A percentile compares a stretch with the other conserved stretches of the same genome.
Evolutionary conservation across 23 red algal genomes (phyloP).

Genomic region (Pyropia yezoensis): DNA sequence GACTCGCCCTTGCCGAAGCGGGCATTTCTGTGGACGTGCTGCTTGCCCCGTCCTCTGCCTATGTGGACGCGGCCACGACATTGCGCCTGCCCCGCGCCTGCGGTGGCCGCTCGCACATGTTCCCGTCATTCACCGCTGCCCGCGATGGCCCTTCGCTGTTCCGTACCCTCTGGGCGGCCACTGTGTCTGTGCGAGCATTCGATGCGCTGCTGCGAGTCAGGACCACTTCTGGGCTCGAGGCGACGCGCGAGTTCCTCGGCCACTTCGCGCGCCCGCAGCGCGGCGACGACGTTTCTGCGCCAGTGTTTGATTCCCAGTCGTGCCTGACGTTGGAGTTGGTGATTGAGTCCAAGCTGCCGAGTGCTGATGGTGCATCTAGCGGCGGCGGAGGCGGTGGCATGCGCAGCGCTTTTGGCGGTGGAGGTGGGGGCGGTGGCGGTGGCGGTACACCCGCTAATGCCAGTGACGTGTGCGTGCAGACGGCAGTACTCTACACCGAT

Average conservation of each 20-base stretch:
- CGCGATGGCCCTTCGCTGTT: constrained; percentile 52
- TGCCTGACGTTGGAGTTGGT: constrained; percentile 54
- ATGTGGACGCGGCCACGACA: constrained; percentile 82
- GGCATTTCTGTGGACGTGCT: constrained; percentile 80
- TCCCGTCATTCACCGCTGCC: constrained; percentile 45
- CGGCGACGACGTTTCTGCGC: constrained; percentile 64
- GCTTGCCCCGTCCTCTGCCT: constrained; percentile 55
- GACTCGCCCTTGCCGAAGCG: constrained; percentile 68
- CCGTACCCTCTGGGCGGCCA: constrained; percentile 44
- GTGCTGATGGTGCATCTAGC: constrained; percentile 9
- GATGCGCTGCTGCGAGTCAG: constrained; percentile 76
- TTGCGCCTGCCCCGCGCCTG: constrained; percentile 51
- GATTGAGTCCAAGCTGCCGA: constrained; percentile 34
- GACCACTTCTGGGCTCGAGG: constrained; percentile 63
- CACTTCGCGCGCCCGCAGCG: constrained; percentile 66
- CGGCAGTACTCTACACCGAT: constrained; percentile 76
- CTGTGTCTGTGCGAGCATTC: constrained; percentile 65
- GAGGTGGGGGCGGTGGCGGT: neutral
- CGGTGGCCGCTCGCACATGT: constrained; percentile 70
- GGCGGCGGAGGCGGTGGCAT: neutral
- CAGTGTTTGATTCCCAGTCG: constrained; percentile 67
- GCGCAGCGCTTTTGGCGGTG: constrained; percentile 5
- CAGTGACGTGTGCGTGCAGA: constrained; percentile 75
- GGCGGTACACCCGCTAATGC: constrained; percentile 10
- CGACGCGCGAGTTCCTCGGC: constrained; percentile 61